Evolutionary conservation across 1,139 yeast genomes (phyloP).

Genomic region (Yamadazyma triangularis): DNA sequence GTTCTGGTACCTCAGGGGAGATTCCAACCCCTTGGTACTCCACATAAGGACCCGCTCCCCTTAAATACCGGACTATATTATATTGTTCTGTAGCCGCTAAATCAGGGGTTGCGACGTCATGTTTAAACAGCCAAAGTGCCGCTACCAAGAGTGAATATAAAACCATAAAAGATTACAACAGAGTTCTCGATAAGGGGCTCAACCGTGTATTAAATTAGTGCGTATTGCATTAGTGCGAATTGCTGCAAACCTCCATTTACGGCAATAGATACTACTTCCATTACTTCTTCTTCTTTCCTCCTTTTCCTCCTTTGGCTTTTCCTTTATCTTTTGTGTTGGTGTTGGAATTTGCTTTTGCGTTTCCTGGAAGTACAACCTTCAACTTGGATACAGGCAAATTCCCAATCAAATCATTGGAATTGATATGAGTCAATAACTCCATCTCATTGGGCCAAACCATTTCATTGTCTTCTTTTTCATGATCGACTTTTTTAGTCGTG

Average conservation of each 20-base stretch:
- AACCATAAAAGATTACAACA: too few relatives aligned
- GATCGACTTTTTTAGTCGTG: conserved; percentile 49
- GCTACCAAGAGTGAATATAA: too few relatives aligned
- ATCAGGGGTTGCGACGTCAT: conserved; percentile 25
- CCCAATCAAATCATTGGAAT: conserved; percentile 45
- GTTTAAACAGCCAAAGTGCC: conserved; percentile 10
- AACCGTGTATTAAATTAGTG: too few relatives aligned
- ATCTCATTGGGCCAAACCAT: conserved; percentile 72
- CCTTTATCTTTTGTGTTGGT: conserved; percentile 2
- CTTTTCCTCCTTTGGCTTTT: conserved; percentile 2
- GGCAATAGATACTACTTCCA: neutral
- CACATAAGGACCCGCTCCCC: conserved; percentile 36
- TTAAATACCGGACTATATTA: conserved; percentile 28
- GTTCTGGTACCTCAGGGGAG: conserved; percentile 26
- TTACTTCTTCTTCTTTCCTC: conserved; percentile 5
- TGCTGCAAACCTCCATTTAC: too few relatives aligned
- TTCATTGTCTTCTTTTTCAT: conserved; percentile 44
- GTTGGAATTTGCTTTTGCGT: conserved; percentile 4
- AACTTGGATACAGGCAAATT: conserved; percentile 37
- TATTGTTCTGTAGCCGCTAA: conserved; percentile 26
- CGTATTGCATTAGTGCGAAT: too few relatives aligned
- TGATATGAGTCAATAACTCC: conserved; percentile 51
- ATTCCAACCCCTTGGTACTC: conserved; percentile 33
- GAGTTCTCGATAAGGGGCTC: too few relatives aligned
- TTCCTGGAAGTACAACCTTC: conserved; percentile 30